Evolutionary conservation across 2,329 filamentous ascomycete genomes (phyloP).

Genomic region (Periconia sp.): DNA sequence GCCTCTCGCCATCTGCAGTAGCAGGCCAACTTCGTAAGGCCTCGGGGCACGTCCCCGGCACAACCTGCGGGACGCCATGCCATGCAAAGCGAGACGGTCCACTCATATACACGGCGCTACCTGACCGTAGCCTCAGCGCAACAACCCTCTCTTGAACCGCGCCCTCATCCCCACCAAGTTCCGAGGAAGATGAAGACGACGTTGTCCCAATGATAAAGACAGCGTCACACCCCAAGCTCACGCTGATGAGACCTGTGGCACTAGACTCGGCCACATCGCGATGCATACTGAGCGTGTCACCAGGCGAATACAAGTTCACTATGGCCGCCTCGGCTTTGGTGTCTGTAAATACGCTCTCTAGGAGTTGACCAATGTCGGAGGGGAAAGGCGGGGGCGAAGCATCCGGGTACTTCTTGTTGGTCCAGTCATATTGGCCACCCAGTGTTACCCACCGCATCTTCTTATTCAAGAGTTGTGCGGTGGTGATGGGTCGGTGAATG

Average conservation of each 20-base stretch:
- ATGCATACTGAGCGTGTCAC: conserved; percentile 89
- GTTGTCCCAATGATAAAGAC: conserved; percentile 76
- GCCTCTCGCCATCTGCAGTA: conserved; percentile 43
- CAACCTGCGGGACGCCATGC: conserved; percentile 90
- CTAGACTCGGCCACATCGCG: conserved; percentile 89
- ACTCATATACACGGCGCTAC: conserved; percentile 90
- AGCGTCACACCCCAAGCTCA: conserved; percentile 88
- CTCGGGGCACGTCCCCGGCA: conserved; percentile 75
- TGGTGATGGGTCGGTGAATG: conserved; percentile 73
- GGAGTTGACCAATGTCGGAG: conserved; percentile 66
- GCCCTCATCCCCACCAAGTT: not conserved
- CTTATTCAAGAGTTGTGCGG: conserved; percentile 71
- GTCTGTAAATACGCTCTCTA: conserved; percentile 71
- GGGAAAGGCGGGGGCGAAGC: conserved; percentile 73
- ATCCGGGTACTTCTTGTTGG: conserved; percentile 75
- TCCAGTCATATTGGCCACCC: conserved; percentile 97
- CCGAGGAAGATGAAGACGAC: not conserved
- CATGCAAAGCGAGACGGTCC: conserved; percentile 81
- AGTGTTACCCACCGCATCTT: conserved; percentile 93
- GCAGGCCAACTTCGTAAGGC: conserved; percentile 76
- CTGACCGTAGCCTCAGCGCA: conserved; percentile 63
- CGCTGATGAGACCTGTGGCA: conserved; percentile 74
- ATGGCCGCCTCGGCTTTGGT: conserved; percentile 87
- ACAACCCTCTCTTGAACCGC: conserved; percentile 19
- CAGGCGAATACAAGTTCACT: conserved; percentile 87